Conservation (phyloP, 495 filamentous ascomycete genomes). For the Lasiosphaeria hispida region DNA sequence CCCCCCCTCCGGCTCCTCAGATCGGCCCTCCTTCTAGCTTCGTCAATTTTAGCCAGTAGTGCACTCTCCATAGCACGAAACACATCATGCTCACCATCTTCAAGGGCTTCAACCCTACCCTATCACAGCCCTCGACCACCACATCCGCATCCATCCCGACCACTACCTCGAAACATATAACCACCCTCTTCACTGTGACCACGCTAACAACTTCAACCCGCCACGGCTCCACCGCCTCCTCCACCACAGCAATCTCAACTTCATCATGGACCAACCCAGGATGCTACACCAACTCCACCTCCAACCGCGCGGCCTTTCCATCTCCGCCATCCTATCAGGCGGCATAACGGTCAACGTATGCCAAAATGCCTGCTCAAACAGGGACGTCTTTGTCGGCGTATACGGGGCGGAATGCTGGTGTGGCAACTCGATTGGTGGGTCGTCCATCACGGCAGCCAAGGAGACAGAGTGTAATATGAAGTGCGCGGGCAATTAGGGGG, state of each 20-base stretch:
- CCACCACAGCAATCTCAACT: slow-evolving; percentile 28
- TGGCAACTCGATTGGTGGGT: too few relatives aligned
- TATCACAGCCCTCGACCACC: background rate
- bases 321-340: too few relatives aligned
- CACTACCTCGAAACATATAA: slow-evolving; percentile 22
- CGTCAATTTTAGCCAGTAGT: slow-evolving; percentile 9
- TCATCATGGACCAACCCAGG: too few relatives aligned
- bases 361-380: too few relatives aligned
- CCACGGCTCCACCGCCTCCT: background rate
- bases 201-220: slow-evolving; percentile 15
- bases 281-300: too few relatives aligned
- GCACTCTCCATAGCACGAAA: background rate
- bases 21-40: slow-evolving; percentile 5
- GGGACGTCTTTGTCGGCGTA: too few relatives aligned
- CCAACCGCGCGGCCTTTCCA: too few relatives aligned
- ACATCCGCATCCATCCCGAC: background rate
- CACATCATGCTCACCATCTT: slow-evolving; percentile 3
- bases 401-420: too few relatives aligned
- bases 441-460: too few relatives aligned
- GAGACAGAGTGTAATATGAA: too few relatives aligned
- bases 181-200: slow-evolving; percentile 13
- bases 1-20: background rate
- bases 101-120: slow-evolving; percentile 4
- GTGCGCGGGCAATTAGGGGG: too few relatives aligned
- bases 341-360: too few relatives aligned